phyloP scores from a whole-genome alignment of 2,329 filamentous ascomycete species.

The Neonectria neomacrospora region DNA sequence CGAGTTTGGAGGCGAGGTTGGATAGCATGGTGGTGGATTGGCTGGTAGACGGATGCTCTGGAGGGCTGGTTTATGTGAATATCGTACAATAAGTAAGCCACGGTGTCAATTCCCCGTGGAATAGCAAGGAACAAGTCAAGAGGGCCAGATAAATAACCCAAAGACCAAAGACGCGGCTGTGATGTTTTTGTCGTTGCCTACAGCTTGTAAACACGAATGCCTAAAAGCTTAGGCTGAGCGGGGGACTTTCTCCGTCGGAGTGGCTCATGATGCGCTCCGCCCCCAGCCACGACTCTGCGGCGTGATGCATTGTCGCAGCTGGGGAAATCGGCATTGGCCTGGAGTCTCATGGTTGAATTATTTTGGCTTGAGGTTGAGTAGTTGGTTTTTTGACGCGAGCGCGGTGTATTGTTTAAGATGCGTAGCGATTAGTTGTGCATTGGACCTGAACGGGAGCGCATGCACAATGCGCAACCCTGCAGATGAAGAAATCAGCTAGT shows the following conservation, averaged over 20 bases:
- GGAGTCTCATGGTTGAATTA: not conserved
- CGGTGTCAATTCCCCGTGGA: not conserved
- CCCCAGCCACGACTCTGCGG: not conserved
- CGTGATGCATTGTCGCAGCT: not conserved
- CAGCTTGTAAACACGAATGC: not conserved
- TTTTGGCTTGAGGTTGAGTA: no score
- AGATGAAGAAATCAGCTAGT: no score
- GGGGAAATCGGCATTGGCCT: not conserved
- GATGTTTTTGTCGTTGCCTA: constrained; percentile 14
- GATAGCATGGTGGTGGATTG: constrained; percentile 34
- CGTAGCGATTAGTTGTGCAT: no score
- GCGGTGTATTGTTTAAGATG: no score
- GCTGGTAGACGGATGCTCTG: not conserved
- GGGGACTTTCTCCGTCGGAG: not conserved
- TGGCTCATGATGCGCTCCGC: not conserved
- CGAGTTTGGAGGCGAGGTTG: constrained; percentile 38
- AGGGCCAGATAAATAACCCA: not conserved
- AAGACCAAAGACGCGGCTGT: not conserved
- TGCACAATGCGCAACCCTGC: no score
- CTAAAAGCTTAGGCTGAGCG: constrained; percentile 17
- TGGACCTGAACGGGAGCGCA: no score
- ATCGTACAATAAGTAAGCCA: not conserved
- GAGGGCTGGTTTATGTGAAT: not conserved
- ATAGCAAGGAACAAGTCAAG: not conserved
- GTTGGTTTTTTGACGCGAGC: no score